These are phyloP conservation scores for Mortierella sp. DNA, from an alignment of 371 early-diverging fungal species.

Conservation along the genomic window DNA sequence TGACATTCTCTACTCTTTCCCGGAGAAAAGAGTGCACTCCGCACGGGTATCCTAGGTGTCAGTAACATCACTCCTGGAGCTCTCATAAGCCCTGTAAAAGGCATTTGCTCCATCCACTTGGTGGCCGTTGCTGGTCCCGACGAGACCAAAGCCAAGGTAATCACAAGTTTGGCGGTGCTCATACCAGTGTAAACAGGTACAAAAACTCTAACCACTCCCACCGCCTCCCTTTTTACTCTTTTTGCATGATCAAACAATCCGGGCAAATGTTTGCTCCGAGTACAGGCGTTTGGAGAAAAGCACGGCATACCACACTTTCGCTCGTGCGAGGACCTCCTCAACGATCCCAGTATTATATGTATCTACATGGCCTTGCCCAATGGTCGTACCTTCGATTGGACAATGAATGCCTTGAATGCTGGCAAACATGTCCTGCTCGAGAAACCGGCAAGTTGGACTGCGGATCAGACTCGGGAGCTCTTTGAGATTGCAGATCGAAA, in stretches of 20 bases:
- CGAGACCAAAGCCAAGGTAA: slow-evolving; percentile 37
- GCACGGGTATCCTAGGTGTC: slow-evolving; percentile 51
- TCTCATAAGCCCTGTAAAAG: slow-evolving; percentile 45
- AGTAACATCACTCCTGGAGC: slow-evolving; percentile 58
- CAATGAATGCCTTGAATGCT: slow-evolving; percentile 51
- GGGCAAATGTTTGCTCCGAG: too few species aligned
- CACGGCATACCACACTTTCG: slow-evolving; percentile 56
- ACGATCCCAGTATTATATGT: slow-evolving; percentile 57
- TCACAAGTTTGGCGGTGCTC: too few species aligned
- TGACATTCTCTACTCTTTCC: too few species aligned
- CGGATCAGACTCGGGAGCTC: slow-evolving; percentile 42
- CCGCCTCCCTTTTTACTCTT: background rate
- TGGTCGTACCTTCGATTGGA: slow-evolving; percentile 58
- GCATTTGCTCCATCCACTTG: slow-evolving; percentile 28
- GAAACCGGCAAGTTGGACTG: slow-evolving; percentile 56
- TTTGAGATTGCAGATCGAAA: slow-evolving; percentile 32
- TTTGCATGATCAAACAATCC: too few species aligned
- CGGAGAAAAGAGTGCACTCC: too few species aligned
- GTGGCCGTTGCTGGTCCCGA: slow-evolving; percentile 58
- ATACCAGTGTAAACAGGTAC: too few species aligned
- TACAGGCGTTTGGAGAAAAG: slow-evolving; percentile 35
- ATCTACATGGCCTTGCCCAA: slow-evolving; percentile 64
- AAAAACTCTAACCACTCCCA: background rate
- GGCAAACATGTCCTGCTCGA: slow-evolving; percentile 58
- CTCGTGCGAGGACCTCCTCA: slow-evolving; percentile 57